These are phyloP conservation scores for Davidsoniella eucalypti DNA, from an alignment of 2,329 filamentous ascomycete species.

Conservation along the genomic window DNA sequence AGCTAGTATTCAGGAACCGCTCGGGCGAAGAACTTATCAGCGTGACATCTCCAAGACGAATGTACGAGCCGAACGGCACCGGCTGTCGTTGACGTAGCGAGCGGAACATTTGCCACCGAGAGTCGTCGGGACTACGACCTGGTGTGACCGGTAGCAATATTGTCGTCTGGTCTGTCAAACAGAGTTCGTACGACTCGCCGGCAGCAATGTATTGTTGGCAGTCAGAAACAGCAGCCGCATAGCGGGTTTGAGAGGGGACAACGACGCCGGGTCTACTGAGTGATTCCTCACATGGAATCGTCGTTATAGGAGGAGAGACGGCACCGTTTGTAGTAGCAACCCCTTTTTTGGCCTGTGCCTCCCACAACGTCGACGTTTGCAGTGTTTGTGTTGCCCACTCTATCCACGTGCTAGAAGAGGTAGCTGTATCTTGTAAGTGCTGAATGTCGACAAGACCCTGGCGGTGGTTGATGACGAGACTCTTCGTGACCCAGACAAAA, in stretches of 20 bases:
- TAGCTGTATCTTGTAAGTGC: constrained; percentile 28
- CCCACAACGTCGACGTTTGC: constrained; percentile 18
- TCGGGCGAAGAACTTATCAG: constrained; percentile 77
- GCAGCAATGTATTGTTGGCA: constrained; percentile 59
- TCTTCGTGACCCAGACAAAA: constrained; percentile 60
- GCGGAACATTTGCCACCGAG: constrained; percentile 56
- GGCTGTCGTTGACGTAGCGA: constrained; percentile 56
- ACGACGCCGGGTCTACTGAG: constrained; percentile 15
- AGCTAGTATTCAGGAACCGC: constrained; percentile 53
- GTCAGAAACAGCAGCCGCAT: constrained; percentile 47
- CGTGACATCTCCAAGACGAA: constrained; percentile 52
- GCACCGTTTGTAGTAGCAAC: neutral
- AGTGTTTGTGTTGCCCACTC: neutral
- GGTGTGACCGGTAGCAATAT: constrained; percentile 28
- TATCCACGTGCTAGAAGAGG: constrained; percentile 15
- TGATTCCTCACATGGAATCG: neutral
- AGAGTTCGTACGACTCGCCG: constrained; percentile 75
- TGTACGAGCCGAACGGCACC: constrained; percentile 70
- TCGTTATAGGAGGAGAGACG: neutral
- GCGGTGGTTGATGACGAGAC: constrained; percentile 60
- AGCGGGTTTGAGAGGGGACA: constrained; percentile 31
- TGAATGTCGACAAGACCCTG: constrained; percentile 49
- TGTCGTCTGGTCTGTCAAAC: constrained; percentile 59
- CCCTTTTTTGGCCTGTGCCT: neutral
- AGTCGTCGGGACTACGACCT: constrained; percentile 13